Conservation (phyloP, 202 grass and related monocot species). For the Zoysia matrella region DNA sequence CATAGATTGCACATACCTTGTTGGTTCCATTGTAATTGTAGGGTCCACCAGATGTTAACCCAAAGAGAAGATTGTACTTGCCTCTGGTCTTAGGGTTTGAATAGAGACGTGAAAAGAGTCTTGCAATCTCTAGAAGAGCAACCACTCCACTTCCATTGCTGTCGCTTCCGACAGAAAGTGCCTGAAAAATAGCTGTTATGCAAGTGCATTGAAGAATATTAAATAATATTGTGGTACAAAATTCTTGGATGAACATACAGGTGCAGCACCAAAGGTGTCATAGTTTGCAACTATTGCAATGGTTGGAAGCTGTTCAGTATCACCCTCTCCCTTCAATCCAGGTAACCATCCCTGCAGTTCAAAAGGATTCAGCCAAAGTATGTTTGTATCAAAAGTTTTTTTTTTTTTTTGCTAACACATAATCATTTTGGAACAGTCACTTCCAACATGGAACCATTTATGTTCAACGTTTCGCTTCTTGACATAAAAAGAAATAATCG, state of each 20-base stretch:
- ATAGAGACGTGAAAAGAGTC: slow-evolving; percentile 89
- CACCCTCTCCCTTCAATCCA: slow-evolving; percentile 83
- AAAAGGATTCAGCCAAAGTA: slow-evolving; percentile 33
- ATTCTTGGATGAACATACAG: slow-evolving; percentile 60
- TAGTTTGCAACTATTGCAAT: slow-evolving; percentile 98
- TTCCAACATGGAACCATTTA: slow-evolving; percentile 13
- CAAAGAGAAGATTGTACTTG: slow-evolving; percentile 96
- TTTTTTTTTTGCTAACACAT: slow-evolving; percentile 10
- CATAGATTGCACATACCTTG: slow-evolving; percentile 55
- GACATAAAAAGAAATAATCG: not conserved
- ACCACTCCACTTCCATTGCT: slow-evolving; percentile 98
- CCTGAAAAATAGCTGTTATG: slow-evolving; percentile 59
- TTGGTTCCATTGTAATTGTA: slow-evolving; percentile 98
- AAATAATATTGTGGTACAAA: not conserved
- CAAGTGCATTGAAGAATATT: slow-evolving; percentile 29
- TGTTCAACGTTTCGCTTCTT: not conserved
- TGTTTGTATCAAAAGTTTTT: too few species aligned
- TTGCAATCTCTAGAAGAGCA: slow-evolving; percentile 89
- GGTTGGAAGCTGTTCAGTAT: slow-evolving; percentile 87
- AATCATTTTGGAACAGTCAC: slow-evolving; percentile 12
- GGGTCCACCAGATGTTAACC: slow-evolving; percentile 93
- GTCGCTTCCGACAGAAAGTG: slow-evolving; percentile 86
- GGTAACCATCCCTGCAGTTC: slow-evolving; percentile 91
- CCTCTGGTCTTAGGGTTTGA: slow-evolving; percentile 93
- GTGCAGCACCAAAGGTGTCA: slow-evolving; percentile 95